Evolutionary conservation across 805 yeast genomes (phyloP).

Genomic region (Ogataea philodendri): DNA sequence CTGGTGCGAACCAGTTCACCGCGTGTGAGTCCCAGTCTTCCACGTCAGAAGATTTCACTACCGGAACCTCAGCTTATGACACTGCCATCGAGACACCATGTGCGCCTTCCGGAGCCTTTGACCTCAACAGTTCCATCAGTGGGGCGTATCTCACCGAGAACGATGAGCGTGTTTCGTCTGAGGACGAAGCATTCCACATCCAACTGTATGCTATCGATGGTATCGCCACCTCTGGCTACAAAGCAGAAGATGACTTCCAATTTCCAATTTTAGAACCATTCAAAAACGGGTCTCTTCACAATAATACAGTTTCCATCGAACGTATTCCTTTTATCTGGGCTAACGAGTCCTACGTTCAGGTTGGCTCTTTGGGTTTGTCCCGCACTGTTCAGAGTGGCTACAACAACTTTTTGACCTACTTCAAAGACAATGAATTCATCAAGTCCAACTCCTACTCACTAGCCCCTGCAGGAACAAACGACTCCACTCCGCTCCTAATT

Average conservation of each 20-base stretch:
- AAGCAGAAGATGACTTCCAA: slow-evolving; percentile 26
- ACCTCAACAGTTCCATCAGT: slow-evolving; percentile 22
- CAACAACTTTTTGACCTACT: slow-evolving; percentile 34
- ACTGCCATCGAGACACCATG: too few relatives aligned
- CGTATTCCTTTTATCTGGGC: slow-evolving; percentile 38
- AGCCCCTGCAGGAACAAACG: slow-evolving; percentile 33
- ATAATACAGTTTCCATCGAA: slow-evolving; percentile 19
- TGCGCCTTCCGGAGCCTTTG: slow-evolving; percentile 28
- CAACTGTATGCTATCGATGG: slow-evolving; percentile 21
- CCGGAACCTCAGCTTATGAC: too few relatives aligned
- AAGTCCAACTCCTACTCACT: slow-evolving; percentile 45
- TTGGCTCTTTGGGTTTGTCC: slow-evolving; percentile 50
- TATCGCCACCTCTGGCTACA: slow-evolving; percentile 26
- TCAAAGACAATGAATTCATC: slow-evolving; percentile 33
- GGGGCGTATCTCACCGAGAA: slow-evolving; percentile 14
- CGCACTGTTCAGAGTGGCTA: slow-evolving; percentile 26
- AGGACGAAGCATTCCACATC: slow-evolving; percentile 16
- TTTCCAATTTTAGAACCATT: slow-evolving; percentile 11
- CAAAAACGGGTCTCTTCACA: slow-evolving; percentile 10
- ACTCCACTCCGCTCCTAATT: slow-evolving; percentile 38
- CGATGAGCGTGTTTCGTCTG: not conserved
- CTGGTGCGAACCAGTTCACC: slow-evolving; percentile 24
- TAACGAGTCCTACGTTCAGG: slow-evolving; percentile 35
- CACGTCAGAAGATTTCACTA: too few relatives aligned
- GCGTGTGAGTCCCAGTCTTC: too few relatives aligned